These are phyloP conservation scores for Nosema muscidifuracis DNA, from an alignment of 371 early-diverging fungal genomes.

Conservation along the genomic window DNA sequence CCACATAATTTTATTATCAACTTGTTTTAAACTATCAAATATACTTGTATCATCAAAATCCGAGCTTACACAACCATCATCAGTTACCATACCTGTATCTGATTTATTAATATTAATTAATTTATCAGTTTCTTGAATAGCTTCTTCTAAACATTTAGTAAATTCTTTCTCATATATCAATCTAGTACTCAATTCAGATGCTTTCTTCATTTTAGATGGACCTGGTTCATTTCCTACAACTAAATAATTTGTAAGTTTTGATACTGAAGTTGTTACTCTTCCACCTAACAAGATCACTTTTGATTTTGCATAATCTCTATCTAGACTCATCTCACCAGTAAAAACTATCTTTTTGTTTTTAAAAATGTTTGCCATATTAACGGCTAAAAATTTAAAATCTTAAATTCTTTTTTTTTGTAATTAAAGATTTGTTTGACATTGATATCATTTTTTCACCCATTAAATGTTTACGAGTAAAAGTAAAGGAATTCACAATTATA, in stretches of 20 bases:
- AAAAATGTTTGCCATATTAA: background rate
- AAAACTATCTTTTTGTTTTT: constrained; percentile 53
- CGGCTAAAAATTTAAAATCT: background rate
- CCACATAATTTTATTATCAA: constrained; percentile 66
- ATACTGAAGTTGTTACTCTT: constrained; percentile 72
- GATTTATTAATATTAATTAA: background rate
- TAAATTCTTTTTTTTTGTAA: too few species aligned
- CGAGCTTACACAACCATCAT: background rate
- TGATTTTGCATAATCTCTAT: constrained; percentile 51
- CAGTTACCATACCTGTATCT: background rate
- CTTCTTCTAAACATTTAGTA: constrained; percentile 67
- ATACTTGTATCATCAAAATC: constrained; percentile 36
- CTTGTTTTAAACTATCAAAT: background rate
- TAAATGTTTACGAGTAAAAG: constrained; percentile 20
- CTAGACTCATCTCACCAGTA: constrained; percentile 52
- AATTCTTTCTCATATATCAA: constrained; percentile 79
- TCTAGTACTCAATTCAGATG: constrained; percentile 68
- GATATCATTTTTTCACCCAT: background rate
- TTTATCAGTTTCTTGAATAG: background rate
- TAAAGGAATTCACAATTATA: constrained; percentile 47
- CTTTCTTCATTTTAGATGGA: constrained; percentile 75
- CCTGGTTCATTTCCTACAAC: constrained; percentile 83
- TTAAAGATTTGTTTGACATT: constrained; percentile 1
- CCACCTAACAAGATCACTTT: constrained; percentile 64
- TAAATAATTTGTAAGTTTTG: constrained; percentile 79